These are phyloP conservation scores for Fusarium clavum DNA, from an alignment of 2,329 filamentous ascomycete genomes.

Conservation along the genomic window DNA sequence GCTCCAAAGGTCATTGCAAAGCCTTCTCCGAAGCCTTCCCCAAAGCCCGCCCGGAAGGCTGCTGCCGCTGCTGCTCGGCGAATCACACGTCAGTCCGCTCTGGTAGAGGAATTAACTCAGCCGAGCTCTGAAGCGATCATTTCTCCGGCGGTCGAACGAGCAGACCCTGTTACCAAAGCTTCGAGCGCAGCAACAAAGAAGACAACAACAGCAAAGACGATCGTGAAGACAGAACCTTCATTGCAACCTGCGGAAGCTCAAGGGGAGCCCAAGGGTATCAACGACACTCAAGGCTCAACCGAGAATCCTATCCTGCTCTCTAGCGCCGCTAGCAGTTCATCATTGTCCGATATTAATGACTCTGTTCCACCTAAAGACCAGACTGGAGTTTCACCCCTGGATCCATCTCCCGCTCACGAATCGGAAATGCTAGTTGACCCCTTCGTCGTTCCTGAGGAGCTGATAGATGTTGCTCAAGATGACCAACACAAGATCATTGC, in stretches of 20 bases:
- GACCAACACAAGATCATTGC: background rate
- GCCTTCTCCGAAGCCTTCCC: background rate
- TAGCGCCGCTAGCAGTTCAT: constrained; percentile 28
- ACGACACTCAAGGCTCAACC: background rate
- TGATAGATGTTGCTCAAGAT: background rate
- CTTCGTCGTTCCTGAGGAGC: background rate
- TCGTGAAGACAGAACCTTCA: background rate
- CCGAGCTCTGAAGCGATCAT: background rate
- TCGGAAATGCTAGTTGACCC: background rate
- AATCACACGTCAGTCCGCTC: constrained; percentile 2
- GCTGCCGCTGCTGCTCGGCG: background rate
- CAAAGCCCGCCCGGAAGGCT: background rate
- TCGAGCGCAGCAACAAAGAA: background rate
- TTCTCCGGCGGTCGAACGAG: background rate
- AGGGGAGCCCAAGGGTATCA: background rate
- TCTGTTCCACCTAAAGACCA: background rate
- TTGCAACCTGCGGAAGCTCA: background rate
- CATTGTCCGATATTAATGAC: background rate
- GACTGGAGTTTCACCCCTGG: background rate
- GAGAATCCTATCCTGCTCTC: constrained; percentile 34
- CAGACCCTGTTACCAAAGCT: background rate
- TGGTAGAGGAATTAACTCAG: background rate
- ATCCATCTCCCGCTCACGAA: background rate
- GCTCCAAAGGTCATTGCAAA: constrained; percentile 3
- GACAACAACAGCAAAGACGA: background rate